Conservation (phyloP, 495 filamentous ascomycete genomes). For the Aspergillus kassunensis region DNA sequence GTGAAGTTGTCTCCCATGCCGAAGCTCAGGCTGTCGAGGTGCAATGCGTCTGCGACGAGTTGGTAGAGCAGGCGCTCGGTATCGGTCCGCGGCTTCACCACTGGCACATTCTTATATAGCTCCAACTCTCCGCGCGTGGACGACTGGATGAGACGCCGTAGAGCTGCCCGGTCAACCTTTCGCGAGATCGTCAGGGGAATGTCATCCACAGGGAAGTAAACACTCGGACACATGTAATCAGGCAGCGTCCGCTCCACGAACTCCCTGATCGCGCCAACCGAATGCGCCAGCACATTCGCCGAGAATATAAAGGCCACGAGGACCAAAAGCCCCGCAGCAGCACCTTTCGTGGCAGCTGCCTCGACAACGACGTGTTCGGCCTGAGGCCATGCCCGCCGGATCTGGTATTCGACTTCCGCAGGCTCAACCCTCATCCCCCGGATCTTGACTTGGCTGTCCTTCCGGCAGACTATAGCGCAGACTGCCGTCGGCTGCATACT, state of each 20-base stretch:
- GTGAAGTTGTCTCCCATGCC: no score
- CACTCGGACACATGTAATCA: slow-evolving; percentile 39
- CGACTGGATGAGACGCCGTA: no score
- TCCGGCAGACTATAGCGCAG: slow-evolving; percentile 45
- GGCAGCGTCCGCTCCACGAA: slow-evolving; percentile 14
- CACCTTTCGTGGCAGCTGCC: background rate
- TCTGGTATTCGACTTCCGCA: slow-evolving; percentile 48
- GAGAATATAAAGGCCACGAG: no score
- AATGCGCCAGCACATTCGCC: no score
- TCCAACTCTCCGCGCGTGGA: no score
- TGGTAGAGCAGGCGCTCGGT: no score
- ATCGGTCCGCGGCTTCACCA: no score
- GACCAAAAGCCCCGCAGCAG: background rate
- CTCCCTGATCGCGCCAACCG: background rate
- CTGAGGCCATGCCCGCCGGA: slow-evolving; percentile 10
- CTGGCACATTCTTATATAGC: no score
- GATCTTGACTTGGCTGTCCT: slow-evolving; percentile 51
- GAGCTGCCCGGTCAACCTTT: background rate
- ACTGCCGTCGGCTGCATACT: slow-evolving; percentile 41
- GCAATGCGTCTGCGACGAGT: no score
- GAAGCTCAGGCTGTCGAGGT: no score
- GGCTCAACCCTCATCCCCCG: slow-evolving; percentile 52
- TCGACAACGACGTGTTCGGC: background rate
- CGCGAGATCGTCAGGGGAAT: background rate
- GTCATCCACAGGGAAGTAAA: slow-evolving; percentile 28